These are phyloP conservation scores for Cryptococcus floricola DNA, from an alignment of 1,284 basidiomycete genomes.

Conservation along the genomic window DNA sequence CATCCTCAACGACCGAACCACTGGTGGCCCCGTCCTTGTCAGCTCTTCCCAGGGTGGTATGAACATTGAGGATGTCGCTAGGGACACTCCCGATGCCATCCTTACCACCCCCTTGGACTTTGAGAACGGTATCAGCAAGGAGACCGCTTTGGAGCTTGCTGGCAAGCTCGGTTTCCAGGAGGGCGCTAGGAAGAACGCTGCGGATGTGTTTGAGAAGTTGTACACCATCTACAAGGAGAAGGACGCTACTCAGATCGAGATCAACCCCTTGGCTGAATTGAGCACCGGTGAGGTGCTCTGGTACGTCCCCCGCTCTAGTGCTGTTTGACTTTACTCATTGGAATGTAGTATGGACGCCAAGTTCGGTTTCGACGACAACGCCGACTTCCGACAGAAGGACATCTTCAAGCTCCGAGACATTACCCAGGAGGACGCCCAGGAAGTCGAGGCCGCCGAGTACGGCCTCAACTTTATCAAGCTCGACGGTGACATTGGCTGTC, in stretches of 20 bases:
- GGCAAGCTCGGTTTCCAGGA: slow-evolving; percentile 86
- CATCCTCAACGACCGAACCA: slow-evolving; percentile 88
- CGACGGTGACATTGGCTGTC: slow-evolving; percentile 94
- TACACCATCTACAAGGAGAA: slow-evolving; percentile 98
- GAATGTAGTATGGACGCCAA: slow-evolving; percentile 93
- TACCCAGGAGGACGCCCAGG: slow-evolving; percentile 92
- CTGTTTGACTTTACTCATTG: not conserved
- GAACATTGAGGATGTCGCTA: slow-evolving; percentile 99
- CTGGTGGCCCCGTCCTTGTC: slow-evolving; percentile 87
- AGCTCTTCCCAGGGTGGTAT: slow-evolving; percentile 91
- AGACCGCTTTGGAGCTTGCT: slow-evolving; percentile 73
- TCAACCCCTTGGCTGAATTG: slow-evolving; percentile 97
- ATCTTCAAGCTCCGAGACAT: slow-evolving; percentile 86
- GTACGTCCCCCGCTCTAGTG: slow-evolving; percentile 52
- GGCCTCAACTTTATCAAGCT: slow-evolving; percentile 99
- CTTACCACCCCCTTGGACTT: slow-evolving; percentile 93
- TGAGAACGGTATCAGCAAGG: slow-evolving; percentile 72
- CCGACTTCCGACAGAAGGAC: slow-evolving; percentile 93
- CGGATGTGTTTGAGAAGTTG: slow-evolving; percentile 88
- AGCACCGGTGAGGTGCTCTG: slow-evolving; percentile 90
- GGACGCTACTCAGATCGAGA: slow-evolving; percentile 99
- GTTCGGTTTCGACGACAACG: slow-evolving; percentile 98
- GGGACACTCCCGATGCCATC: slow-evolving; percentile 90
- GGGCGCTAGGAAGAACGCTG: slow-evolving; percentile 74
- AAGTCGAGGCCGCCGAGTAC: slow-evolving; percentile 80